Conservation (phyloP, 192 early-diverging fungal genomes). For the Dissophora globulifera region DNA sequence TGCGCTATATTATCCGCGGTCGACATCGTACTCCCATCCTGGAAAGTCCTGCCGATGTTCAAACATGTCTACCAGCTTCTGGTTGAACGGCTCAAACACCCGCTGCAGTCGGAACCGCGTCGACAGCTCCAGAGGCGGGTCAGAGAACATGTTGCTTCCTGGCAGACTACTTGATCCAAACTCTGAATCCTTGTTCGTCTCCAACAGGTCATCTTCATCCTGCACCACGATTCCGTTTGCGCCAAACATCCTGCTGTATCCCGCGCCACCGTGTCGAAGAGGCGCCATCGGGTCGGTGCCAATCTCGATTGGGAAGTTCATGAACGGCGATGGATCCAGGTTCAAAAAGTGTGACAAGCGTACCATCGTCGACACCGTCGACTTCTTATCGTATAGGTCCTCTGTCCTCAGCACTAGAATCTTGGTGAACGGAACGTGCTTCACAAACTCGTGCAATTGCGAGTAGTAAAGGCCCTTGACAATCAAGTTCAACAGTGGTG, state of each 20-base stretch:
- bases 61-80: slow-evolving; percentile 58
- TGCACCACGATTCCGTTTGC: slow-evolving; percentile 20
- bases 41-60: slow-evolving; percentile 57
- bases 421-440: slow-evolving; percentile 52
- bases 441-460: slow-evolving; percentile 51
- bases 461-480: slow-evolving; percentile 53
- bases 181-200: slow-evolving; percentile 24
- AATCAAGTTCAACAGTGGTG: slow-evolving; percentile 39
- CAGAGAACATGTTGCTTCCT: slow-evolving; percentile 26
- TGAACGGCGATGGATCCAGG: slow-evolving; percentile 45
- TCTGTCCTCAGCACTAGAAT: slow-evolving; percentile 45
- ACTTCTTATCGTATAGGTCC: slow-evolving; percentile 45
- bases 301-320: slow-evolving; percentile 48
- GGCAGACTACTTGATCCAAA: slow-evolving; percentile 6
- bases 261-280: slow-evolving; percentile 32
- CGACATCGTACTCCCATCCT: slow-evolving; percentile 66
- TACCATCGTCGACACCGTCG: slow-evolving; percentile 48
- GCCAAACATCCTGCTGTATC: slow-evolving; percentile 37
- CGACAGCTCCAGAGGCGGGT: slow-evolving; percentile 53
- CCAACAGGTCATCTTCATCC: slow-evolving; percentile 30
- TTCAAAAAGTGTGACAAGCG: slow-evolving; percentile 46
- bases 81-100: slow-evolving; percentile 59
- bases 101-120: slow-evolving; percentile 60
- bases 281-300: slow-evolving; percentile 50
- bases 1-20: slow-evolving; percentile 48